Conservation (phyloP, 805 yeast genomes). For the Metschnikowia picachoensis region DNA sequence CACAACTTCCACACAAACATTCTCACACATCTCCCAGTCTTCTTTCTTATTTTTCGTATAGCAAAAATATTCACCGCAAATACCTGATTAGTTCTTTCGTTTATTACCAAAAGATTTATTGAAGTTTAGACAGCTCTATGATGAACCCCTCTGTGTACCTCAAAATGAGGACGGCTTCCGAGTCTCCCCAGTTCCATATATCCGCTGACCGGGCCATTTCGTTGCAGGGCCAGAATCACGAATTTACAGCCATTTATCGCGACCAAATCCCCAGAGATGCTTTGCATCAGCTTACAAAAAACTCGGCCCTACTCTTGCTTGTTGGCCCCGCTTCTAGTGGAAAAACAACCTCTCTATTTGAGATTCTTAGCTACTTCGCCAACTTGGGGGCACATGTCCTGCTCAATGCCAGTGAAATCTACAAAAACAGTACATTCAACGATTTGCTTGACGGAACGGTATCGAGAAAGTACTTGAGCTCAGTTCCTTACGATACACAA, state of each 20-base stretch:
- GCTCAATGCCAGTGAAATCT: conserved; percentile 29
- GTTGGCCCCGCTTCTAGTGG: conserved; percentile 20
- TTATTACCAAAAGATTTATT: no score
- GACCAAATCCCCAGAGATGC: background rate
- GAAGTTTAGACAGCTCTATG: no score
- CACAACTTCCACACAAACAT: no score
- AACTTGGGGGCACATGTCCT: conserved; percentile 6
- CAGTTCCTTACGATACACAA: conserved; percentile 17
- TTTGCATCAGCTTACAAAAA: conserved; percentile 5
- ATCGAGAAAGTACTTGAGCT: conserved; percentile 10
- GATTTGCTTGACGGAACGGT: conserved; percentile 23
- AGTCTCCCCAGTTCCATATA: conserved; percentile 10
- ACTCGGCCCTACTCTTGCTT: conserved; percentile 11
- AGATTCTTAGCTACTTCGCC: conserved; percentile 17
- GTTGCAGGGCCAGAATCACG: conserved; percentile 20
- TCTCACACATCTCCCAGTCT: no score
- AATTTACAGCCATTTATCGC: conserved; percentile 21
- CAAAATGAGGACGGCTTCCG: conserved; percentile 20
- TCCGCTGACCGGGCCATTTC: conserved; percentile 15
- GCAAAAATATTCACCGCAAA: no score
- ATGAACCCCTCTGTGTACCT: conserved; percentile 10
- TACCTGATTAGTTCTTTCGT: no score
- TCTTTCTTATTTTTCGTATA: no score
- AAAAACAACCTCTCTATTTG: conserved; percentile 27
- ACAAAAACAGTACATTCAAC: conserved; percentile 21